A percentile compares a stretch with the other conserved stretches of the same genome.
These are phyloP conservation scores for Paracoccidioides brasiliensis DNA, from an alignment of 2,329 filamentous ascomycete genomes.

Conservation along the genomic window DNA sequence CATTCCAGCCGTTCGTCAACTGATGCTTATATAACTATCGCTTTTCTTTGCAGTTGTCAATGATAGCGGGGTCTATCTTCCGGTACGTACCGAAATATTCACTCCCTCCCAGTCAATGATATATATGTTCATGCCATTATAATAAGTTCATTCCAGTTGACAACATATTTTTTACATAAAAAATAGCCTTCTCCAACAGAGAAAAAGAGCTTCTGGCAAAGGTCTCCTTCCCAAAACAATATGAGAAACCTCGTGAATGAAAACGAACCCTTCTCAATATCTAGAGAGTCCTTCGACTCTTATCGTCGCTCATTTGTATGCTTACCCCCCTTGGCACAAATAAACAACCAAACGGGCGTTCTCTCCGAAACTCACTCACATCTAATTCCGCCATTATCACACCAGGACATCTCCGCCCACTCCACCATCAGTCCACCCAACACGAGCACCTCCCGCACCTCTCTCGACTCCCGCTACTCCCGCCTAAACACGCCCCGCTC, in stretches of 20 bases:
- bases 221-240: constrained; percentile 38
- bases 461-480: constrained; percentile 62
- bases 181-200: constrained; percentile 72
- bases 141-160: not conserved
- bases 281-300: constrained; percentile 90
- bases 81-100: constrained; percentile 39
- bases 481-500: constrained; percentile 50
- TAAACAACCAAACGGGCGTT: not conserved
- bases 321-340: constrained; percentile 13
- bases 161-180: constrained; percentile 8
- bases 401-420: constrained; percentile 76
- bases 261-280: constrained; percentile 89
- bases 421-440: constrained; percentile 57
- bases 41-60: constrained; percentile 61
- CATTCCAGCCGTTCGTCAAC: constrained; percentile 4
- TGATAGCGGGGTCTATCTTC: constrained; percentile 87
- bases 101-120: constrained; percentile 15
- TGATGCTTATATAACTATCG: constrained; percentile 15
- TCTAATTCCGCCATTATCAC: not conserved
- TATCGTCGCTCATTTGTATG: constrained; percentile 90
- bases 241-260: constrained; percentile 57
- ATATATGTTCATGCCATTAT: constrained; percentile 7
- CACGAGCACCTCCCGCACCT: constrained; percentile 51
- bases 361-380: not conserved
- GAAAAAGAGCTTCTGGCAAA: constrained; percentile 65